Evolutionary conservation across 768 basidiomycete genomes (phyloP), one percentile per base, ranked within the genome.

Genomic region (Cystofilobasidium bisporidii): DNA sequence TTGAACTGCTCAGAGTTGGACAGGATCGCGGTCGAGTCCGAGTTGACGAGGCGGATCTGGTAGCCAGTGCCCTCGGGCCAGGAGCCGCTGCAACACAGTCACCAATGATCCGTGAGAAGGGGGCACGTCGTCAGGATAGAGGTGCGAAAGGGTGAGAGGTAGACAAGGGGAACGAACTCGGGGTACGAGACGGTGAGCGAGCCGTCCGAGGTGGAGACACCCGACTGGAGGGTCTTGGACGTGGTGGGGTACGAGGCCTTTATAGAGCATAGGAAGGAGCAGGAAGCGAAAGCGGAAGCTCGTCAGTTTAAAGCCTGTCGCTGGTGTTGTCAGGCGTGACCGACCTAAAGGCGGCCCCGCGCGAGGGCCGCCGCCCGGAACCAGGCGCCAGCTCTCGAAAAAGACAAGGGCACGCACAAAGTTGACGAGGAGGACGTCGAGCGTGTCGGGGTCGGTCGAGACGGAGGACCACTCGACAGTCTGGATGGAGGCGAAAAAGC

Each of bases 1-100:
- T 71, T 71, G 71, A 71, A 71, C 59, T 55, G 48, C 8, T 33
- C 45, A 20, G 69, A 70, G 57, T 70, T 65, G 41, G 71, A 68
- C 36, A 69, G 64, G 64, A 71, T 71, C 4, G 68, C 30, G n/a
- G 59, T 66, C 40, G 47, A 30, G 28, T 65, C 41, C 12, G 64
- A 55, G 43, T 70, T 70, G 50, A 71, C 56, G 33, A 71, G 41
- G 68, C 67, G 69, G 55, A 71, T 66, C 53, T 65, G 64, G 65
- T 50, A 71, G 15, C 47, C 60, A 45, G 48, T 55, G 41, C 71
- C 71, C 15, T 59, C 48, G 26, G 71, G 66, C 64, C 64, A 71
- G 2, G 38, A 38, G 41, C 68, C 68, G 57, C 68, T 71, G 50
- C 32, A 22, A 43, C 36, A 36, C 53, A 38, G 36, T 36, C 36